These are phyloP conservation scores for Torulaspora microellipsoides DNA, from an alignment of 805 yeast genomes.

Conservation along the genomic window DNA sequence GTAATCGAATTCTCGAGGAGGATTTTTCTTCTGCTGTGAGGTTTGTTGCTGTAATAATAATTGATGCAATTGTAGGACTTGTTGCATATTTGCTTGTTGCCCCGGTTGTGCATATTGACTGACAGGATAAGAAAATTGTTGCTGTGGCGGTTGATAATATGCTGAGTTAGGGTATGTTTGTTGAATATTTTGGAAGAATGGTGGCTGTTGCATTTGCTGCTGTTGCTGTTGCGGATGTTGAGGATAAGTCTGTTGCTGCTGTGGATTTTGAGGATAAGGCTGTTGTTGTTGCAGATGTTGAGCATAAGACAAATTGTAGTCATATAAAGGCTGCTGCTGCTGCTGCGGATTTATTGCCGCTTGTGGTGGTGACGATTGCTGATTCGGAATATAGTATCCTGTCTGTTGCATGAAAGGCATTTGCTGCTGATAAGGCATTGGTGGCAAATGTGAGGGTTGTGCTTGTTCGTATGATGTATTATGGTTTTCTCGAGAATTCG, in stretches of 20 bases:
- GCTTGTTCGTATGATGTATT: too few relatives aligned
- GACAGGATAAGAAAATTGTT: too few relatives aligned
- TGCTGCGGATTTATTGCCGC: background rate
- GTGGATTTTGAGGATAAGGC: too few relatives aligned
- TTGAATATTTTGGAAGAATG: constrained; percentile 1
- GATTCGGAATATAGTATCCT: too few relatives aligned
- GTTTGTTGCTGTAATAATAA: constrained; percentile 21
- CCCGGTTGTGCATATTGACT: background rate
- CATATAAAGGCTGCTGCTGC: constrained; percentile 6
- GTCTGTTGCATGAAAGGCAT: too few relatives aligned
- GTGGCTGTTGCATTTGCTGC: constrained; percentile 13
- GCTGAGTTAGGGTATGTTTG: constrained; percentile 4
- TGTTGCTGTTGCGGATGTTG: constrained; percentile 11
- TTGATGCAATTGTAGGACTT: constrained; percentile 25
- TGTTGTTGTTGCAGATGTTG: constrained; percentile 7
- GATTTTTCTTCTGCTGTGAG: constrained; percentile 9
- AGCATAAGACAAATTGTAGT: constrained; percentile 1
- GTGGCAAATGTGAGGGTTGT: too few relatives aligned
- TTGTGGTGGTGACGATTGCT: too few relatives aligned
- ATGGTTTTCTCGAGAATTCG: background rate
- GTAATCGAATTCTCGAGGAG: constrained; percentile 7
- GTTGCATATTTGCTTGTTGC: constrained; percentile 18
- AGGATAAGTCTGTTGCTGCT: constrained; percentile 3
- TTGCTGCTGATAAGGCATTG: too few relatives aligned
- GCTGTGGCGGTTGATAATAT: constrained; percentile 5